Evolutionary conservation across 495 filamentous ascomycete species (phyloP).

Genomic region (Tetracladium setigerum): DNA sequence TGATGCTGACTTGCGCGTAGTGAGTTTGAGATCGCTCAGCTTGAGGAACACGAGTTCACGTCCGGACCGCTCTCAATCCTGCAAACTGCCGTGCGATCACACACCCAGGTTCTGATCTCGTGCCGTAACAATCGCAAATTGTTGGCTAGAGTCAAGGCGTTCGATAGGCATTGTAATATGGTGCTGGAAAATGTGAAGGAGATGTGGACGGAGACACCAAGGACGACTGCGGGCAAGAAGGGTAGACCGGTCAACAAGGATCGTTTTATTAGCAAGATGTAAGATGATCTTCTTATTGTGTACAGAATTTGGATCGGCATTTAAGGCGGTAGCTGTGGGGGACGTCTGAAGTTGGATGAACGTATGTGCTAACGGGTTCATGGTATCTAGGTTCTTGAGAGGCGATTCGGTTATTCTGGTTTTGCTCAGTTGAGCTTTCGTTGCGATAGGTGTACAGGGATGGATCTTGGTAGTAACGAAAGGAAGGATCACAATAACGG

Average conservation of each 20-base stretch:
- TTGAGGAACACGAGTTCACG: slow-evolving; percentile 88
- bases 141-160: slow-evolving; percentile 73
- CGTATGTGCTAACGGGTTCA: slow-evolving; percentile 1
- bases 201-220: slow-evolving; percentile 97
- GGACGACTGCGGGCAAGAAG: slow-evolving; percentile 66
- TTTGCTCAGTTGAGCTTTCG: slow-evolving; percentile 57
- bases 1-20: slow-evolving; percentile 30
- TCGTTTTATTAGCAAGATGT: slow-evolving; percentile 98
- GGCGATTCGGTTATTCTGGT: slow-evolving; percentile 94
- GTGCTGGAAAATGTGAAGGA: slow-evolving; percentile 98
- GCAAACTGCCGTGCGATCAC: slow-evolving; percentile 79
- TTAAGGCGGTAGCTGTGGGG: not conserved
- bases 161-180: slow-evolving; percentile 96
- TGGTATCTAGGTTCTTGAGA: slow-evolving; percentile 66
- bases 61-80: slow-evolving; percentile 84
- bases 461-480: slow-evolving; percentile 11
- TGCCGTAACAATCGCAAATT: slow-evolving; percentile 85
- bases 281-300: slow-evolving; percentile 25
- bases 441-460: not conserved
- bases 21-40: slow-evolving; percentile 81
- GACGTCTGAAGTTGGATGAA: not conserved
- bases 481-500: slow-evolving; percentile 16
- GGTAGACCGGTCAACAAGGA: slow-evolving; percentile 95
- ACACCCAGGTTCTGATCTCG: slow-evolving; percentile 85
- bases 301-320: not conserved